These are phyloP conservation scores for Cladorrhinum sp. DNA, from an alignment of 2,329 filamentous ascomycete genomes.

Conservation along the genomic window DNA sequence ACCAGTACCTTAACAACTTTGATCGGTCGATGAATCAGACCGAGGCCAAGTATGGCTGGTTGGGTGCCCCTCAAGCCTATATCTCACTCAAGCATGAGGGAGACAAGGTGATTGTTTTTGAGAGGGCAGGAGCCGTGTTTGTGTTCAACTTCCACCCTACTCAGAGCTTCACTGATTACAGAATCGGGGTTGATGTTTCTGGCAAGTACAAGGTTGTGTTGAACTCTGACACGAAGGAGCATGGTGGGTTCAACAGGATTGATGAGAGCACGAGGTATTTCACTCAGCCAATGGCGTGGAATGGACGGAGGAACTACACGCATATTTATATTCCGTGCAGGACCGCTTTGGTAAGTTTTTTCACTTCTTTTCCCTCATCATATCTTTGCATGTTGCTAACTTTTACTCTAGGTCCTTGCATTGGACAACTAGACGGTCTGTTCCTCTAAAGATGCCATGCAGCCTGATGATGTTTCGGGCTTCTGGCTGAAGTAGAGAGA, in stretches of 20 bases:
- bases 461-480: conserved; percentile 24
- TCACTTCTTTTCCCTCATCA: no score
- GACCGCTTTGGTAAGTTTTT: conserved; percentile 71
- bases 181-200: conserved; percentile 78
- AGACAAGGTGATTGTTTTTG: conserved; percentile 95
- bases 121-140: conserved; percentile 85
- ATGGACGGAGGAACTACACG: conserved; percentile 81
- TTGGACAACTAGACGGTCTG: conserved; percentile 34
- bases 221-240: conserved; percentile 72
- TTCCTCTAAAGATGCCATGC: conserved; percentile 28
- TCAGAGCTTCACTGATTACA: conserved; percentile 85
- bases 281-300: conserved; percentile 88
- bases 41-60: conserved; percentile 89
- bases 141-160: conserved; percentile 94
- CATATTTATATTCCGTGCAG: conserved; percentile 87
- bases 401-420: conserved; percentile 50
- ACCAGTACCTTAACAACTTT: conserved; percentile 89
- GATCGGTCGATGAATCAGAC: conserved; percentile 86
- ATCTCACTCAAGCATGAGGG: conserved; percentile 89
- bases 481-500: background rate
- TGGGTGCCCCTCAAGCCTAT: conserved; percentile 80
- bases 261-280: conserved; percentile 84
- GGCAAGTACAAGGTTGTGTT: conserved; percentile 87
- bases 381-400: background rate
- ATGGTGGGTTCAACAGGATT: conserved; percentile 77